phyloP scores from a whole-genome alignment of 495 filamentous ascomycete species.

The Penicillium parvum region DNA sequence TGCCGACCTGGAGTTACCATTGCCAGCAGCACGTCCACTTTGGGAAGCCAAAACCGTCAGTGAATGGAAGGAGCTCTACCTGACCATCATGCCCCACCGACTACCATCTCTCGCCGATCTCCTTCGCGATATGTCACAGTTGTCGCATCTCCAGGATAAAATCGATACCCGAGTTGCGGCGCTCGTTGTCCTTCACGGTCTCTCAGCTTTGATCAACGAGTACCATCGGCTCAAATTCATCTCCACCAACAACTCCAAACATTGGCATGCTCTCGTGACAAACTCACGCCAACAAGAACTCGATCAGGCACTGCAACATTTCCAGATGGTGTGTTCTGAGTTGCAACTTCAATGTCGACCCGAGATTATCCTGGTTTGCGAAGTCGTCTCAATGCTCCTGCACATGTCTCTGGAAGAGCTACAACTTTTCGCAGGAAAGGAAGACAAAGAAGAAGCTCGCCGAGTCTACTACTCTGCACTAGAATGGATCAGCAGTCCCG shows the following conservation, averaged over 20 bases:
- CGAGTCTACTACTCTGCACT: constrained; percentile 48
- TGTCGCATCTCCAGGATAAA: constrained; percentile 33
- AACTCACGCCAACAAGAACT: constrained; percentile 52
- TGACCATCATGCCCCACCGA: constrained; percentile 29
- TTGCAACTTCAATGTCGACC: constrained; percentile 14
- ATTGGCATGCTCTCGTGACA: constrained; percentile 47
- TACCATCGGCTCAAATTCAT: constrained; percentile 54
- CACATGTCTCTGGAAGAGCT: constrained; percentile 60
- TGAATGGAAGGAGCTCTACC: constrained; percentile 53
- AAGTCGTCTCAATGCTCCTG: constrained; percentile 55
- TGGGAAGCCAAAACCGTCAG: constrained; percentile 54
- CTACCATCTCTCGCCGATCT: constrained; percentile 48
- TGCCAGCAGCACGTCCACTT: constrained; percentile 49
- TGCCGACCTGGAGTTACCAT: constrained; percentile 55
- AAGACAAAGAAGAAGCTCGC: constrained; percentile 57
- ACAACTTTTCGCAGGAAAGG: constrained; percentile 59
- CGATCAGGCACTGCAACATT: constrained; percentile 37
- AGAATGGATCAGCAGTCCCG: constrained; percentile 47
- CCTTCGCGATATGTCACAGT: constrained; percentile 47
- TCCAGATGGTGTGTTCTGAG: constrained; percentile 35
- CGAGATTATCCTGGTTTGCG: constrained; percentile 43
- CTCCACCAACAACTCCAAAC: constrained; percentile 33
- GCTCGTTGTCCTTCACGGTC: constrained; percentile 50
- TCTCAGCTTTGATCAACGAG: constrained; percentile 57
- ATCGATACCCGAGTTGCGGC: constrained; percentile 50